Evolutionary conservation across 768 basidiomycete species (phyloP), one percentile per base, ranked within the genome.

Genomic region (Amanita inopinata): DNA sequence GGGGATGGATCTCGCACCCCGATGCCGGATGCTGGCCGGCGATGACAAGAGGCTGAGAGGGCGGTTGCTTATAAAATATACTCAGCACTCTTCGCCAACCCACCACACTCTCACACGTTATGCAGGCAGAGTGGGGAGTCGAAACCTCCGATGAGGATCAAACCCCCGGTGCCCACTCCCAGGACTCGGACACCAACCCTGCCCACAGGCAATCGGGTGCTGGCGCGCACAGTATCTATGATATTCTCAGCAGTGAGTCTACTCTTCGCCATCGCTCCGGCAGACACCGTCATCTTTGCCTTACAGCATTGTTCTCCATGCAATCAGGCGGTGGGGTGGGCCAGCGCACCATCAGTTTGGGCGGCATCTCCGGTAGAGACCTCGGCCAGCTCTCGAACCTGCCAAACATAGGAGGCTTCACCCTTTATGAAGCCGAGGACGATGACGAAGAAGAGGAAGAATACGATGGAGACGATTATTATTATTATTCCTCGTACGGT

Each of bases 401-500:
- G 4, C 15, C 18, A 17, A 5, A 15, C 14, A 14, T 32, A 20
- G 40, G 31, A 23, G 43, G 33, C 18, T 34, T 14, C n/a, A 22
- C 15, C 15, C 22, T 23, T 5, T 24, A n/a, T 15, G 45, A 20
- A 19, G 31, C 14, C 31, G 55, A 58, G 6, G 55, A 59, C 23
- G 56, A 62, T 19, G 64, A 64, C 14, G 54, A 66, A 40, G 59
- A 63, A 25, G 55, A 58, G 22, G 58, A 59, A 27, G 59, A 61
- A 5, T 62, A 59, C 15, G 63, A 65, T 4, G 65, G 61, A 14
- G 69, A 65, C 0, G 67, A 74, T 8, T 58, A 59, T 2, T 64
- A 63, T 10, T 59, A 62, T 3, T 58, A 59, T 0, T 58, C 64
- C 11, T 56, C 61, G 14, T 62, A 64, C 12, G 61, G 63, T 3